Base-by-base conservation (phyloP, 208 protist genomes). In the Crithidia mellificae region DNA sequence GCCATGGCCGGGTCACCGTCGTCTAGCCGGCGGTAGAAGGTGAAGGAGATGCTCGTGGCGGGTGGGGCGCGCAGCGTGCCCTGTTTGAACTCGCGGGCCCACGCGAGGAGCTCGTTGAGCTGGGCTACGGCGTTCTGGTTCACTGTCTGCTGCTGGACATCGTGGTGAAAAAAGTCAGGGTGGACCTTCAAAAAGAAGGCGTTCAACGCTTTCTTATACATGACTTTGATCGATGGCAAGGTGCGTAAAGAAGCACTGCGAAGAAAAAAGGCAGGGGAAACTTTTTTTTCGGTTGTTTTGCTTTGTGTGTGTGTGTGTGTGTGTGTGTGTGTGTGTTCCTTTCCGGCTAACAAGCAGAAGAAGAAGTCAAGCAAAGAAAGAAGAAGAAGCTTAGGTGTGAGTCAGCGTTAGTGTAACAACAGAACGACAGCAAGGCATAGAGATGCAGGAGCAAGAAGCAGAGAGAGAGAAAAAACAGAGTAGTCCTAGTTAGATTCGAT, bases 141-240 rank as follows among this genome's bases (percentile, higher is more conserved):
- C 20, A 83, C 68, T 3, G 68, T 38, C 64, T 94, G 92, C 65
- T 93, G 86, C 57, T 77, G 68, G 15, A 65, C 74, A 72, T 93
- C 93, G 68, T 88, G 74, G 59, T 93, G 81, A 51, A 97, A 97
- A 39, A 97, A 95, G 63, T 97, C 92, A 9, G 92, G 92, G 55
- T 97, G 92, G n/a, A 95, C 88, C 76, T 95, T 95, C 50, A 97
- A 70, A 56, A 97, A 95, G 55, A 97, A 97, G 64, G 86, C 78
- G 59, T 95, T 90, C 41, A 97, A 81, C 0, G 92, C 90, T 59
- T 91, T 94, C 75, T 97, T 97, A 80, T 97, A 97, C 88, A 96
- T 96, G 27, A 12, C 25, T 1, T 38, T 38, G 34, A 38, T 38
- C 34, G 34, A 12, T n/a, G n/a, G n/a, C n/a, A n/a, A n/a, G 34